Base-by-base conservation (phyloP, 2,329 filamentous ascomycete species). In the Diplocarpon mali region DNA sequence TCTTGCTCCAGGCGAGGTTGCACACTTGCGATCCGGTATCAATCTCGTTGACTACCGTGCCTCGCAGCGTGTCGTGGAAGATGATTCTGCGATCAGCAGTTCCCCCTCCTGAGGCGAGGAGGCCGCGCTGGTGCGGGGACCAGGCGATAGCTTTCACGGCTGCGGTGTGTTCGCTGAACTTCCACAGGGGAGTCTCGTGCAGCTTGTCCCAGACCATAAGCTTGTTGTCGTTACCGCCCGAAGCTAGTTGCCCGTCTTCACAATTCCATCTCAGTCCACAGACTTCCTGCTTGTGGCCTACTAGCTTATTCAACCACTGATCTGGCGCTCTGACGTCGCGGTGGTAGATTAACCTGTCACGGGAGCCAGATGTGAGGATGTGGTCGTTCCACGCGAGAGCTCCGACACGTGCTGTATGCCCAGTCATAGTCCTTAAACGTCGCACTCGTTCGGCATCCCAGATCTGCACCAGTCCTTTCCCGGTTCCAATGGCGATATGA, bases 11-110 rank as follows among this genome's bases (percentile, higher is more conserved):
- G 3, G 89, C 85, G 35, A 98, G 72, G 60, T 98, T 98, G 68
- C 92, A 98, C n/a, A 98, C 92, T 64, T 98, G 92, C 58, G 87
- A 95, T 40, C 92, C 92, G 0, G 92, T 98, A 61, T 98, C 92
- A 50, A 96, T 80, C 62, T 94, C 89, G 61, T 87, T 90, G 60
- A 87, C 78, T 42, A 82, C 70, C 0, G 77, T 74, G 4, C 87
- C 88, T n/a, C 84, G 84, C 16, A 85, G 70, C 0, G 92, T 98
- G 62, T 98, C 93, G 78, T 94, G 94, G 65, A 98, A 98, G 55
- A 95, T 94, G 65, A 98, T 98, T 28, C 88, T 84, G 44, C 92
- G 78, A 64, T 98, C 92, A 16, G 89, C 92, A 2, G 92, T 98
- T 60, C 92, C 92, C 53, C 92, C 92, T 38, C 92, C 92, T 6